Evolutionary conservation across 371 early-diverging fungal species (phyloP).

Genomic region (Mortierella sp.): DNA sequence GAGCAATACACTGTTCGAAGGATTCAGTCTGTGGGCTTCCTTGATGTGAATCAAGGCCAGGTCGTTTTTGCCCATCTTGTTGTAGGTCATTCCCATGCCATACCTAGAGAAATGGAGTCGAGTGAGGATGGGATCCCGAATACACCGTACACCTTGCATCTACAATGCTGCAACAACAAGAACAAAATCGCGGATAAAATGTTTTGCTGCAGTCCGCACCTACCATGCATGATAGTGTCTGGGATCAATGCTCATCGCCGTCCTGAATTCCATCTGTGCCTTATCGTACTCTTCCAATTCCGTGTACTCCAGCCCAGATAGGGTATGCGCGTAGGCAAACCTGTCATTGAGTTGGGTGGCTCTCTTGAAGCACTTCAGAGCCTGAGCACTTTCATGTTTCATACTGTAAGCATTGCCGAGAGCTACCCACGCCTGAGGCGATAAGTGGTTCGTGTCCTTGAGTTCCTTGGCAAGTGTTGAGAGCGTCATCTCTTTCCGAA

Average conservation of each 20-base stretch:
- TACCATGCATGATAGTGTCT: slow-evolving; percentile 86
- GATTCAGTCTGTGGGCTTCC: slow-evolving; percentile 71
- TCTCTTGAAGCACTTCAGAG: slow-evolving; percentile 77
- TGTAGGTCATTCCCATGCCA: slow-evolving; percentile 73
- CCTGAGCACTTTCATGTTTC: slow-evolving; percentile 74
- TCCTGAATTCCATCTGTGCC: slow-evolving; percentile 74
- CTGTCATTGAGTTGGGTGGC: slow-evolving; percentile 76
- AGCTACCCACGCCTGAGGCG: slow-evolving; percentile 82
- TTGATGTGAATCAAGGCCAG: slow-evolving; percentile 73
- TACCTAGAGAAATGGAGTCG: slow-evolving; percentile 59
- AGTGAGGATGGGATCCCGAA: no score
- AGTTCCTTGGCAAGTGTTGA: slow-evolving; percentile 76
- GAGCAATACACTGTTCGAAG: slow-evolving; percentile 67
- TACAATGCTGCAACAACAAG: no score
- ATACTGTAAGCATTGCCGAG: slow-evolving; percentile 81
- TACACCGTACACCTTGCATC: no score
- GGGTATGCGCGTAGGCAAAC: slow-evolving; percentile 81
- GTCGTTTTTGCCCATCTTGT: slow-evolving; percentile 71
- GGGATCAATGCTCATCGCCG: slow-evolving; percentile 72
- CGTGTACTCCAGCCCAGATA: slow-evolving; percentile 84
- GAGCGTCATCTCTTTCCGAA: slow-evolving; percentile 69
- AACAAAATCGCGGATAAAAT: no score
- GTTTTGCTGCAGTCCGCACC: background rate
- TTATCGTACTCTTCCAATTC: slow-evolving; percentile 76
- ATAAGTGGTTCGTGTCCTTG: slow-evolving; percentile 61